Base-by-base conservation (phyloP, 148 eudicot genomes). In the Nepenthes mirabilis region DNA sequence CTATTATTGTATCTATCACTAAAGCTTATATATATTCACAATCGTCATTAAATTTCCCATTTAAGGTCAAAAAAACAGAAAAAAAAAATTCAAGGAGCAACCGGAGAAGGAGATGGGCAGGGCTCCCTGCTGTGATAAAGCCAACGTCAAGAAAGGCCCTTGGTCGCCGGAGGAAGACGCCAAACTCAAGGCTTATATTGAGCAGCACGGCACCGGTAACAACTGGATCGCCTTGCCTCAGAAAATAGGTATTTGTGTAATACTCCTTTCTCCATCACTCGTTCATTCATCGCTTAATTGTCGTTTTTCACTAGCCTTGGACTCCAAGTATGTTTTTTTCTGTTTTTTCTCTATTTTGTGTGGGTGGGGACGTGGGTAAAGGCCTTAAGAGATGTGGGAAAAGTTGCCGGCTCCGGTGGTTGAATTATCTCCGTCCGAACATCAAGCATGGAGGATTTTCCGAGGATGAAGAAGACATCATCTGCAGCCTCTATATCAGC, bases 351-450 rank as follows among this genome's bases (percentile, higher is more conserved):
- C 45, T 40, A 45, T 11, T 45, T 45, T 11, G 7, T 45, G 9
- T 11, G 7, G 49, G 7, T 45, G 49, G 7, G 7, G 7, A 6
- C 53, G n/a, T n/a, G 11, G 57, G 48, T 58, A 36, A 13, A 88
- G 95, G 95, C 47, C 88, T 88, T 2, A 84, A 75, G 79, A 80
- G 95, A 71, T 88, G 95, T 58, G 88, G 84, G 10, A 80, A 80
- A 70, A 83, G 88, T 61, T 80, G 88, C 53, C 80, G 88, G 1
- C 84, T 83, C 14, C 72, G 88, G 13, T 83, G 88, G 88, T 36
- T 83, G 70, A 83, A 83, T 55, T 83, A 83, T 72, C 84, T 83
- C 43, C 70, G 88, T 1, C 84, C 88, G 13, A 80, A 83, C 61
- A 75, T 83, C 67, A 77, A 78, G 57, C 88, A 83, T 57, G 88